These are phyloP conservation scores for Tetrahymena malaccensis DNA, from an alignment of 73 alveolate species.

Conservation along the genomic window DNA sequence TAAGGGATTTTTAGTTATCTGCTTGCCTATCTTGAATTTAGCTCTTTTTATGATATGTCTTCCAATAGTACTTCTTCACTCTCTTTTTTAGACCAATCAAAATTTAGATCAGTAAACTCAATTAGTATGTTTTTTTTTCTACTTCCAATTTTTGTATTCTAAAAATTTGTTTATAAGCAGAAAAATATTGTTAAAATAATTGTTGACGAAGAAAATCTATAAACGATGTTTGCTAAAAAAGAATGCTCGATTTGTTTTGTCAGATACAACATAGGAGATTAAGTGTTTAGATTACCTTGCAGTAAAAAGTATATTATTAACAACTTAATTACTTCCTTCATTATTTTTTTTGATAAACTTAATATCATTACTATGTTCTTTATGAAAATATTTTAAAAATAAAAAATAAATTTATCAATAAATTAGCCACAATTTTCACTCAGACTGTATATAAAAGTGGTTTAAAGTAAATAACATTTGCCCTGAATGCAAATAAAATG, in stretches of 20 bases:
- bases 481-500: background rate
- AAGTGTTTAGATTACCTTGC: background rate
- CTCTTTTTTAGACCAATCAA: background rate
- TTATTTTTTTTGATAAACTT: too few relatives aligned
- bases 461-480: background rate
- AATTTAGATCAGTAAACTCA: background rate
- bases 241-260: background rate
- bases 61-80: background rate
- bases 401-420: too few relatives aligned
- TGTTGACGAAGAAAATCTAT: background rate
- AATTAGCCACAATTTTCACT: background rate
- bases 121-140: background rate
- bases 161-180: background rate
- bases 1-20: background rate
- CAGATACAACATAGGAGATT: background rate
- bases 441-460: background rate
- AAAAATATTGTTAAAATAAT: background rate
- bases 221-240: background rate
- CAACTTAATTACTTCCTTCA: too few relatives aligned
- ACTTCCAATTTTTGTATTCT: background rate
- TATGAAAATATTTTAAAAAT: background rate
- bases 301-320: background rate
- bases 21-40: background rate
- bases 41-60: background rate
- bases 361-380: too few relatives aligned